phyloP scores from a whole-genome alignment of 768 basidiomycete species.

The Lyophyllum shimeji region DNA sequence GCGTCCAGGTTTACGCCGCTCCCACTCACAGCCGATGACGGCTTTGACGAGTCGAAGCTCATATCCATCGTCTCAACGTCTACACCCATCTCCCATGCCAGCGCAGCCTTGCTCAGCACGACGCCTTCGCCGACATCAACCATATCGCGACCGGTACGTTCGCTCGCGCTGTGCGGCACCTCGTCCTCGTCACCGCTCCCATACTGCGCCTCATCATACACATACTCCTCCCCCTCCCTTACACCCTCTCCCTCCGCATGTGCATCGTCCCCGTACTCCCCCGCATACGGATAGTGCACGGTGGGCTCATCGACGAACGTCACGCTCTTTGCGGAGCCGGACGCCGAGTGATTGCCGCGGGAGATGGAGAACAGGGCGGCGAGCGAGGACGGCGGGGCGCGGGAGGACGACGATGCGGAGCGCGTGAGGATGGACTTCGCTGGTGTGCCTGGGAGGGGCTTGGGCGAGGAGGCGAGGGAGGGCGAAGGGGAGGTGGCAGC shows the following conservation, averaged over 20 bases:
- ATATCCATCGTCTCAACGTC: slow-evolving; percentile 34
- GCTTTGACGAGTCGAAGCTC: slow-evolving; percentile 6
- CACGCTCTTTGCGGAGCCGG: slow-evolving; percentile 52
- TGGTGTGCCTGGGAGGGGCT: slow-evolving; percentile 8
- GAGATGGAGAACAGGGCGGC: slow-evolving; percentile 8
- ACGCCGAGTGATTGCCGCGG: slow-evolving; percentile 5
- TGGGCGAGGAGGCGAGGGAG: slow-evolving; percentile 20
- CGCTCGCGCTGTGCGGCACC: not conserved
- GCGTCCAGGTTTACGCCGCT: slow-evolving; percentile 10
- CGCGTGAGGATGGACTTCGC: slow-evolving; percentile 59
- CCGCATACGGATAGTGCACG: slow-evolving; percentile 42
- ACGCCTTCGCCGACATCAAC: not conserved
- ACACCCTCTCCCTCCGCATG: not conserved
- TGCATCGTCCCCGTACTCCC: not conserved
- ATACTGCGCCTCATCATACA: not conserved
- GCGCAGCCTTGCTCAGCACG: slow-evolving; percentile 5
- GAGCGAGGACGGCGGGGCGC: slow-evolving; percentile 4
- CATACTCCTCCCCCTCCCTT: slow-evolving; percentile 20
- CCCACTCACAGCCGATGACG: not conserved
- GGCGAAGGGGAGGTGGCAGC: slow-evolving; percentile 19
- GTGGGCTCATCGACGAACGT: slow-evolving; percentile 71
- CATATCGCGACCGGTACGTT: too few species aligned
- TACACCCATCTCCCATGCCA: slow-evolving; percentile 18
- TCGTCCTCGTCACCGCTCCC: slow-evolving; percentile 1
- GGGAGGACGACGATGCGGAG: slow-evolving; percentile 44